Evolutionary conservation across 2,329 filamentous ascomycete genomes (phyloP).

Genomic region (Remersonia thermophila): DNA sequence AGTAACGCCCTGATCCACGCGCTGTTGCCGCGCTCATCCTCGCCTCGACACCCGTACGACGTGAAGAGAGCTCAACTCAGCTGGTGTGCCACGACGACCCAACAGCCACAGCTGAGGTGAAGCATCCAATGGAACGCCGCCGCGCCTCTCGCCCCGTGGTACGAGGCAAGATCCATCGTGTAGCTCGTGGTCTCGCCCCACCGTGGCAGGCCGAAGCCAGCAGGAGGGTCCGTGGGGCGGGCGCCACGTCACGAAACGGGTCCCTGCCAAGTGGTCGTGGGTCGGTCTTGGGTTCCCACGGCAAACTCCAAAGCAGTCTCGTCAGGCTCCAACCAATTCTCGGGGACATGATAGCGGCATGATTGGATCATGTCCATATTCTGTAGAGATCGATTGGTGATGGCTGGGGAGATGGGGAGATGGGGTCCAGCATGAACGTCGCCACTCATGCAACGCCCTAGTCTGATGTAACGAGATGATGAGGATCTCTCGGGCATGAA

Average conservation of each 20-base stretch:
- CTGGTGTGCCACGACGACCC: slow-evolving; percentile 7
- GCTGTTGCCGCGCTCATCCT: too few species aligned
- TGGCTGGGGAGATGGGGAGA: not conserved
- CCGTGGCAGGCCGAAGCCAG: too few species aligned
- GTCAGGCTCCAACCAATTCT: slow-evolving; percentile 9
- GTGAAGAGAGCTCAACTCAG: not conserved
- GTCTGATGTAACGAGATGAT: too few species aligned
- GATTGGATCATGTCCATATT: slow-evolving; percentile 6
- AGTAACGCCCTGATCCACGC: too few species aligned
- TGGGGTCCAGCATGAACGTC: slow-evolving; percentile 5
- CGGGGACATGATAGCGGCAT: slow-evolving; percentile 2
- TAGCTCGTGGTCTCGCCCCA: too few species aligned
- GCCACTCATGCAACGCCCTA: too few species aligned
- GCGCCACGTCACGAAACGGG: slow-evolving; percentile 9
- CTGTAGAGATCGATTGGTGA: slow-evolving; percentile 6
- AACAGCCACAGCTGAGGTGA: not conserved
- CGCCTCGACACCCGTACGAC: too few species aligned
- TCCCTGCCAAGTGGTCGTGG: slow-evolving; percentile 6
- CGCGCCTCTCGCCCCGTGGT: slow-evolving; percentile 5
- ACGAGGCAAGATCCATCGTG: not conserved
- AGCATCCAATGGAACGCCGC: slow-evolving; percentile 4
- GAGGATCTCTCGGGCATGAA: too few species aligned
- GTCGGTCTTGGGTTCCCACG: not conserved
- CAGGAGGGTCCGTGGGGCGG: too few species aligned
- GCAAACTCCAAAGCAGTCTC: slow-evolving; percentile 1